These are phyloP conservation scores for Saprolegnia diclina DNA, from an alignment of 352 stramenopile genomes.

Conservation along the genomic window DNA sequence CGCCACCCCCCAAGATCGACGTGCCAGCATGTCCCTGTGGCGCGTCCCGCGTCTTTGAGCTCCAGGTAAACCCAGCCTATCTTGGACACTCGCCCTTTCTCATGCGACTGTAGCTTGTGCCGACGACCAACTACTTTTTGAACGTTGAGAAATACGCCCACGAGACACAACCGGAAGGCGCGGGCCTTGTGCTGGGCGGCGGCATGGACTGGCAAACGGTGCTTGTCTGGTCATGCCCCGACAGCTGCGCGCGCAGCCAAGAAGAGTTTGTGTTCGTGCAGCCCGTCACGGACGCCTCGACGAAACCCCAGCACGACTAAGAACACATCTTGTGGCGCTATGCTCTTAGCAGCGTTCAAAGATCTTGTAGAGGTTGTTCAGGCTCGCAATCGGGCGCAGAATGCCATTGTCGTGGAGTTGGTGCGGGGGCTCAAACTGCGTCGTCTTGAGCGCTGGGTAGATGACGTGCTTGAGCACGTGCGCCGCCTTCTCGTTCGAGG, in stretches of 20 bases:
- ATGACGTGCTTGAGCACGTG: conserved; percentile 90
- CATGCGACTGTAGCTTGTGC: conserved; percentile 38
- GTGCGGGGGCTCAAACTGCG: conserved; percentile 52
- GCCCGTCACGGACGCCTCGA: conserved; percentile 27
- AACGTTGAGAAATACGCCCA: conserved; percentile 65
- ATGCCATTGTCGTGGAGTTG: conserved; percentile 74
- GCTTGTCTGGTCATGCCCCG: conserved; percentile 67
- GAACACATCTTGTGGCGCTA: background rate
- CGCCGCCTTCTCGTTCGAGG: conserved; percentile 29
- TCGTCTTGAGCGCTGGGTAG: conserved; percentile 87
- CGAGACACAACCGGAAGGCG: background rate
- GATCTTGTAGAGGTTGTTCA: conserved; percentile 97
- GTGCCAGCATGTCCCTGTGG: conserved; percentile 56
- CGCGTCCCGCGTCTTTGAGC: conserved; percentile 62
- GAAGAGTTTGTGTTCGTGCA: conserved; percentile 72
- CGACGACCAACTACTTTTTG: conserved; percentile 81
- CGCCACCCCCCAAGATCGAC: conserved; percentile 43
- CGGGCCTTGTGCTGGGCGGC: conserved; percentile 19
- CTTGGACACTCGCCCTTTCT: background rate
- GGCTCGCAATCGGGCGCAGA: conserved; percentile 86
- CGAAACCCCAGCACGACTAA: conserved; percentile 21
- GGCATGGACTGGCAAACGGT: conserved; percentile 82
- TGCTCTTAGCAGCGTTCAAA: conserved; percentile 94
- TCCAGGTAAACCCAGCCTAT: conserved; percentile 35
- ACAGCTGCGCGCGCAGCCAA: conserved; percentile 50